Conservation (phyloP, 441 rosid genomes). For the Flueggea neowawraea region DNA sequence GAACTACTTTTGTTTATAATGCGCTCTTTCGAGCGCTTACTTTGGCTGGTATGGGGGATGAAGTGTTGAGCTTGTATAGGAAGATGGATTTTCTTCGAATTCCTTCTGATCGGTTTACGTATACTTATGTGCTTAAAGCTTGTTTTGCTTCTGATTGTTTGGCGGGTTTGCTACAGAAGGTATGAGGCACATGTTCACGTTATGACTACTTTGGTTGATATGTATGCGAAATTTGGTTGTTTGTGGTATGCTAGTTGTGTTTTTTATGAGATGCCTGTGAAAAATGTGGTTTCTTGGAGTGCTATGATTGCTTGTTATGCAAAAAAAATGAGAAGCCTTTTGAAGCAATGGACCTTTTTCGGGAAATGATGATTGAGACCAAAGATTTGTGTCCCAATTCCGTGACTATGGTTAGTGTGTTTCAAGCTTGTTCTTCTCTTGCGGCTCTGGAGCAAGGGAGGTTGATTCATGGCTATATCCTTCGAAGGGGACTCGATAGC, state of each 20-base stretch:
- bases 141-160: constrained; percentile 59
- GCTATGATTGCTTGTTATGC: constrained; percentile 42
- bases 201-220: constrained; percentile 86
- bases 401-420: constrained; percentile 40
- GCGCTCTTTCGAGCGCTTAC: constrained; percentile 78
- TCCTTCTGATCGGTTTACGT: constrained; percentile 75
- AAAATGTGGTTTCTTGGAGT: constrained; percentile 48
- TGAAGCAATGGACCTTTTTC: constrained; percentile 39
- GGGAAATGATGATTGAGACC: constrained; percentile 36
- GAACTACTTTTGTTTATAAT: constrained; percentile 83
- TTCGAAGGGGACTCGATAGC: constrained; percentile 24
- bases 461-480: constrained; percentile 39
- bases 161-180: constrained; percentile 33
- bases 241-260: constrained; percentile 47
- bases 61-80: constrained; percentile 64
- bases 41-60: constrained; percentile 71
- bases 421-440: constrained; percentile 47
- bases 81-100: constrained; percentile 53
- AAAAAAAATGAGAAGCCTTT: constrained; percentile 27
- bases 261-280: constrained; percentile 36
- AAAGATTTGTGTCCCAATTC: constrained; percentile 34
- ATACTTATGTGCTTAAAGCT: constrained; percentile 80
- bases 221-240: constrained; percentile 79
- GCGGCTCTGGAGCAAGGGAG: constrained; percentile 45
- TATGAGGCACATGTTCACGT: constrained; percentile 60